These are phyloP conservation scores for Lentinula lateritia DNA, from an alignment of 768 basidiomycete species.

Conservation along the genomic window DNA sequence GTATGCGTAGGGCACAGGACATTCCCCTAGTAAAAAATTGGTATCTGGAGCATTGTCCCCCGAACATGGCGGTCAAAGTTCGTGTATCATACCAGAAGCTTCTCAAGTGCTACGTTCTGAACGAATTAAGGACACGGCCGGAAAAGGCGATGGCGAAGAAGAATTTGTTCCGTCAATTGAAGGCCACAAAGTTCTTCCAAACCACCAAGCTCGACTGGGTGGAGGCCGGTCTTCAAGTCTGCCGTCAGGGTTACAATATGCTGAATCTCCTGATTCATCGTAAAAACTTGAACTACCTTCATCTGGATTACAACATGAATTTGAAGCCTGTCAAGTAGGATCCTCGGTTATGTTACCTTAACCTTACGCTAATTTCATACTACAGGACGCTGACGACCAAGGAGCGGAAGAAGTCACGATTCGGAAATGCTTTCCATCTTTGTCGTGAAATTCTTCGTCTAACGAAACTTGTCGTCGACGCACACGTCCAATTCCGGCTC, in stretches of 20 bases:
- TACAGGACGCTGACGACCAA: conserved; percentile 93
- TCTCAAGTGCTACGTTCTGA: conserved; percentile 91
- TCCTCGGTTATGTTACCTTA: conserved; percentile 5
- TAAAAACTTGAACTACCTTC: conserved; percentile 88
- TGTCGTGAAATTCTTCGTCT: conserved; percentile 97
- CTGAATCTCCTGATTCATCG: conserved; percentile 97
- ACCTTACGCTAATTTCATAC: background rate
- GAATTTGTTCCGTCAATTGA: conserved; percentile 91
- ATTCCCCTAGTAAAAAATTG: conserved; percentile 95
- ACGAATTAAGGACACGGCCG: conserved; percentile 81
- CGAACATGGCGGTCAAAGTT: conserved; percentile 94
- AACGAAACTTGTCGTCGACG: conserved; percentile 97
- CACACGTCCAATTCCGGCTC: conserved; percentile 96
- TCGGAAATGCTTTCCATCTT: conserved; percentile 98
- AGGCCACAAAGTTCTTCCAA: conserved; percentile 99
- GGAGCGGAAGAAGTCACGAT: conserved; percentile 99
- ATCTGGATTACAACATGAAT: conserved; percentile 98
- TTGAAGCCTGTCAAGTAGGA: conserved; percentile 87
- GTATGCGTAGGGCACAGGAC: conserved; percentile 93
- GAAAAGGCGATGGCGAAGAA: conserved; percentile 99
- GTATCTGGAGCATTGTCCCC: conserved; percentile 98
- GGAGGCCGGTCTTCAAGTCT: conserved; percentile 97
- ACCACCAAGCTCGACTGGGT: conserved; percentile 98
- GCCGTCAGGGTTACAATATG: conserved; percentile 99
- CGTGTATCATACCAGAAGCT: conserved; percentile 99